Base-by-base conservation (phyloP, 2,329 filamentous ascomycete species). In the Claviceps sp. region DNA sequence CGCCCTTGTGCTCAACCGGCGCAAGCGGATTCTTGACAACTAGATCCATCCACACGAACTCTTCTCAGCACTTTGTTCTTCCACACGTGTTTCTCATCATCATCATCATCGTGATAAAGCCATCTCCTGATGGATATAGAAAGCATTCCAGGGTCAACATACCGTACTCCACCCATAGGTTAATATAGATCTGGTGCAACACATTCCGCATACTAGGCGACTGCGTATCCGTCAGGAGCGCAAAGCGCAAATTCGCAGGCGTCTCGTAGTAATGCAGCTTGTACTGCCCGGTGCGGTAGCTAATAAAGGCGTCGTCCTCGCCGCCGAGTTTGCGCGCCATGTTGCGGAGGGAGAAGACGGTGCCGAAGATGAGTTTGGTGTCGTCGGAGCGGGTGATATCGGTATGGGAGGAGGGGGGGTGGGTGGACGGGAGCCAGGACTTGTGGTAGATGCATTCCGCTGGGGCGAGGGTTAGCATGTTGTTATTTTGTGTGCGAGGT, bases 221-320 rank as follows among this genome's bases (percentile, higher is more conserved):
- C 58, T 82, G 85, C 39, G 86, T 87, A 70, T 97, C 93, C 23
- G 93, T 97, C 64, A 97, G 76, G 83, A 98, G 88, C 64, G 96
- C 89, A 64, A 97, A 94, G 64, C 95, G 94, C 68, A 95, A 83
- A 66, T 88, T 94, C 50, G 89, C 93, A 1, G 90, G 89, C 13
- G 93, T 97, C 75, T 98, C 93, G 76, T 96, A 98, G 74, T 95
- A 98, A 72, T 98, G 93, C 61, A 98, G 79, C 72, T 96, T 96
- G 77, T 98, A 98, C 69, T 95, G 86, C 59, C 79, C 86, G 50
- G 93, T 98, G 60, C 88, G 86, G 71, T 87, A 98, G 59, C 85
- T 88, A 60, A 98, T 85, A 68, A 98, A 98, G 65, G 86, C 88
- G 72, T 96, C 91, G 66, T 96, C 89, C 51, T 88, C 82, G 58